Conservation (phyloP, 1,139 yeast genomes). For the Lodderomyces orthopsilosis region DNA sequence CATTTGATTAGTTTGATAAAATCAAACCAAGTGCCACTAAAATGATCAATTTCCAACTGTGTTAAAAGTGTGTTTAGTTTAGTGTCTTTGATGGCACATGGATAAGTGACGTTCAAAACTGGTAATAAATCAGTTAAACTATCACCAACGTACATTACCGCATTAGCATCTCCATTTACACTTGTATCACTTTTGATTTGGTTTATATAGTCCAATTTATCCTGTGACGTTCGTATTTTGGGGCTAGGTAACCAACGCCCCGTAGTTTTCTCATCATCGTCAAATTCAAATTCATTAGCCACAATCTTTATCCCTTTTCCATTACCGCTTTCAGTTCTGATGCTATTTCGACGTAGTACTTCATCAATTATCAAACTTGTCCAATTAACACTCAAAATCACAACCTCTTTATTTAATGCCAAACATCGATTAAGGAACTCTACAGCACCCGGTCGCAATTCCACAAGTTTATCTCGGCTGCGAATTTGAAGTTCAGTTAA, state of each 20-base stretch:
- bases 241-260: slow-evolving; percentile 28
- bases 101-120: slow-evolving; percentile 47
- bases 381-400: slow-evolving; percentile 67
- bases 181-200: slow-evolving; percentile 2
- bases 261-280: slow-evolving; percentile 28
- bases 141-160: slow-evolving; percentile 59
- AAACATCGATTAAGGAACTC: slow-evolving; percentile 30
- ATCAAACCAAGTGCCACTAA: slow-evolving; percentile 13
- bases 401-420: slow-evolving; percentile 31
- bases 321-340: slow-evolving; percentile 8
- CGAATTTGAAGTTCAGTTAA: slow-evolving; percentile 31
- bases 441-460: slow-evolving; percentile 43
- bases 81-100: slow-evolving; percentile 44
- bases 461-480: slow-evolving; percentile 36
- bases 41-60: slow-evolving; percentile 5
- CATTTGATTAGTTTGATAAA: slow-evolving; percentile 8
- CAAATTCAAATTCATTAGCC: slow-evolving; percentile 52
- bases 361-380: slow-evolving; percentile 47
- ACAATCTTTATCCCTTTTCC: slow-evolving; percentile 20
- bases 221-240: slow-evolving; percentile 52
- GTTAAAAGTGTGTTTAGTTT: slow-evolving; percentile 9
- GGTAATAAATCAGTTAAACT: slow-evolving; percentile 62
- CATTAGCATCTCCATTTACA: neutral
- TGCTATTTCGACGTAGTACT: slow-evolving; percentile 27
- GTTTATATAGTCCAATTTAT: slow-evolving; percentile 40